Percentiles rank a stretch among this genome's conserved stretches.
phyloP scores from a whole-genome alignment of 345 rosid species.

The Ceriops decandra region DNA sequence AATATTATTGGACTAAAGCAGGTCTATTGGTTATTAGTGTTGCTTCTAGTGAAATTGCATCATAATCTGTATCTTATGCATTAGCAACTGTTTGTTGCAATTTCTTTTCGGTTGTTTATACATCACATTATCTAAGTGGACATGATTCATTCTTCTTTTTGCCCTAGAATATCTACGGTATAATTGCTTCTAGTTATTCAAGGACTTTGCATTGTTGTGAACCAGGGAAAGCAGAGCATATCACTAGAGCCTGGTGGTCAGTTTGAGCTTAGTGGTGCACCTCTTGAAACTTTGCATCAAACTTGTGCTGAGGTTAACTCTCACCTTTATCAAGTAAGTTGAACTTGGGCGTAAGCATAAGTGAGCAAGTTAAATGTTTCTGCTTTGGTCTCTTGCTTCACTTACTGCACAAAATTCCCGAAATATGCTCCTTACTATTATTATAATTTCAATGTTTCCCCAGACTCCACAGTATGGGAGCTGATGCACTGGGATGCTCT shows the following conservation, averaged over 20 bases:
- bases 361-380: background rate
- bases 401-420: no score
- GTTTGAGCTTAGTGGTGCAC: constrained; percentile 98
- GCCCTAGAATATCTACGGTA: background rate
- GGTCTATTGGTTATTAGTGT: constrained; percentile 36
- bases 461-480: no score
- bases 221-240: constrained; percentile 95
- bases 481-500: no score
- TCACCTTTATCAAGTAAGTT: constrained; percentile 88
- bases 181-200: no score
- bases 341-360: background rate
- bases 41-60: background rate
- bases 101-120: background rate
- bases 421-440: no score
- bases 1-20: constrained; percentile 88
- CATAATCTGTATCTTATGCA: background rate
- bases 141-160: background rate
- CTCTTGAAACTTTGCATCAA: constrained; percentile 98
- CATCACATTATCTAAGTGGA: background rate
- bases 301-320: constrained; percentile 99
- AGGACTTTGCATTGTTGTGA: constrained; percentile 16
- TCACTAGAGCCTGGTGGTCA: constrained; percentile 99
- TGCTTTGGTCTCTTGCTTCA: background rate
- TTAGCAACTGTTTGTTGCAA: no score
- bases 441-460: no score